phyloP scores from a whole-genome alignment of 805 yeast genomes.

The Lachancea kluyveri region DNA sequence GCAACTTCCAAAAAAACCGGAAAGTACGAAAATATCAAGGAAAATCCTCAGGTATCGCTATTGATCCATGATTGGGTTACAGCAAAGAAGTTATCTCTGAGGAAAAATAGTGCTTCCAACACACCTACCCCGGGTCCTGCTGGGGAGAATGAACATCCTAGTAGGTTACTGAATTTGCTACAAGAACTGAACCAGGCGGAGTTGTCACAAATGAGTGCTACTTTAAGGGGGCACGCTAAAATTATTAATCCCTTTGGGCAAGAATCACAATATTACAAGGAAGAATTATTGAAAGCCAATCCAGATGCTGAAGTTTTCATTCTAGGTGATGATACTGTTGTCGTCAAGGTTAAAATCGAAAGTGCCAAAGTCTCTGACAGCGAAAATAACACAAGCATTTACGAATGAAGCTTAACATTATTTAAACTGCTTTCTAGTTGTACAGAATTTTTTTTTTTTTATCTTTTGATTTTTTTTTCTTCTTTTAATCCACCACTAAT shows the following conservation, averaged over 20 bases:
- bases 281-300: slow-evolving; percentile 52
- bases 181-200: slow-evolving; percentile 76
- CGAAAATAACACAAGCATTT: slow-evolving; percentile 45
- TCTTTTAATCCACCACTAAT: slow-evolving; percentile 31
- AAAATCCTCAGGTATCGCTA: slow-evolving; percentile 74
- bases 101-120: slow-evolving; percentile 23
- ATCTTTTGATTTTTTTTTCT: slow-evolving; percentile 1
- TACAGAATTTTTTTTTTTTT: slow-evolving; percentile 1
- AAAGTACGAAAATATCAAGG: slow-evolving; percentile 61
- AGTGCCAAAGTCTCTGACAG: slow-evolving; percentile 77
- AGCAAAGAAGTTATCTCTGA: slow-evolving; percentile 38
- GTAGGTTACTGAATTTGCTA: slow-evolving; percentile 52
- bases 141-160: slow-evolving; percentile 28
- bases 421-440: neutral
- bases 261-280: slow-evolving; percentile 55
- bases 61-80: slow-evolving; percentile 90
- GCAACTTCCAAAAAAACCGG: slow-evolving; percentile 68
- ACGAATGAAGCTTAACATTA: slow-evolving; percentile 15
- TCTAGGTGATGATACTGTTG: slow-evolving; percentile 54
- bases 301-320: slow-evolving; percentile 69
- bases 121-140: slow-evolving; percentile 27
- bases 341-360: slow-evolving; percentile 58
- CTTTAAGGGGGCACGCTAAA: slow-evolving; percentile 66
- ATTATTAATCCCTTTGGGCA: slow-evolving; percentile 41
- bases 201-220: slow-evolving; percentile 73